These are phyloP conservation scores for Ceratocystis diversiconidia DNA, from an alignment of 2,329 filamentous ascomycete genomes.

Conservation along the genomic window DNA sequence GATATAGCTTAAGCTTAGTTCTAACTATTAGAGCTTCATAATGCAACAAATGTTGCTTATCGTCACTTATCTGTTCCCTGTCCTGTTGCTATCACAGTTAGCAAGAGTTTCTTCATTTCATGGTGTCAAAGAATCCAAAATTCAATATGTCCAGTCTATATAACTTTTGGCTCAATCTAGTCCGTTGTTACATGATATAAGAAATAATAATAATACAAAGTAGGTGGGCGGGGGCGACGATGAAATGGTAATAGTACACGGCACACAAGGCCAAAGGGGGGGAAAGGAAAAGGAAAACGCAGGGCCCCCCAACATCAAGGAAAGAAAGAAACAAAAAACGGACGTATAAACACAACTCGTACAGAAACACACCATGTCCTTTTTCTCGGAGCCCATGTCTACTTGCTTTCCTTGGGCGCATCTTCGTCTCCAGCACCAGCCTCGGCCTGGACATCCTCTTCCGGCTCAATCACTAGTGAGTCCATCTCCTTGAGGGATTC, in stretches of 20 bases:
- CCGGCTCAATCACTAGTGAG: conserved; percentile 8
- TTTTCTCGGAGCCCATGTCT: neutral
- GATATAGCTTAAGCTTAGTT: too few species aligned
- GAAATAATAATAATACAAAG: conserved; percentile 12
- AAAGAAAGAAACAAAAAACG: neutral
- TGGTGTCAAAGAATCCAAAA: neutral
- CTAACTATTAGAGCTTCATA: too few species aligned
- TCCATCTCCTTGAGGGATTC: conserved; percentile 1
- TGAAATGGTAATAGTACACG: neutral
- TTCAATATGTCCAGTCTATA: conserved; percentile 6
- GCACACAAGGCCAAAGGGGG: neutral
- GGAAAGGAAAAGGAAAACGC: neutral
- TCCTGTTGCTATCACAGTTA: neutral
- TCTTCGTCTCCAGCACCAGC: neutral
- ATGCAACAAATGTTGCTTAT: too few species aligned
- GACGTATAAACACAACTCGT: neutral
- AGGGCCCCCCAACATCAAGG: neutral
- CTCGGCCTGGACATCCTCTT: neutral
- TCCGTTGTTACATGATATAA: conserved; percentile 8
- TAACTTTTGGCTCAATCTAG: neutral
- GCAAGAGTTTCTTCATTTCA: neutral
- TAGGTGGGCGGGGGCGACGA: neutral
- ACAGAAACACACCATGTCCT: neutral
- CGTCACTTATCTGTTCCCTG: too few species aligned
- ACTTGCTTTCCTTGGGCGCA: neutral